Conservation (phyloP, 768 basidiomycete genomes). For the Xerocomus brunneocitrinus region DNA sequence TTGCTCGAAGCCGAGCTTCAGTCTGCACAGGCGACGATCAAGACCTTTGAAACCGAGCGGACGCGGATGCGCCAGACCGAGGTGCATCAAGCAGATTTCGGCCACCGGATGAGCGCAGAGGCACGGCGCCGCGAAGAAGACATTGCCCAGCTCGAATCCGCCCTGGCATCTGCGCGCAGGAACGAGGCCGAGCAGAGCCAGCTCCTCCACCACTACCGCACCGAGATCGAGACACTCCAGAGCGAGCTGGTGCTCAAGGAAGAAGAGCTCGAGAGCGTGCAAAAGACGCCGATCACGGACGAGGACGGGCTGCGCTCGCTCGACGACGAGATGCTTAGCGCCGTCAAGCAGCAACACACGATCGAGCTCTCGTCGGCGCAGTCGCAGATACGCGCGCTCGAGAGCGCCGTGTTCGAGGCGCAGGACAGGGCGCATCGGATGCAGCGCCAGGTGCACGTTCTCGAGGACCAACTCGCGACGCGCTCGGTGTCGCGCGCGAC, state of each 20-base stretch:
- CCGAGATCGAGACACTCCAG: constrained; percentile 68
- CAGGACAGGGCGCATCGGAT: constrained; percentile 63
- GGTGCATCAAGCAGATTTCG: constrained; percentile 50
- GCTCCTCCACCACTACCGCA: constrained; percentile 58
- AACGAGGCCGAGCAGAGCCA: constrained; percentile 58
- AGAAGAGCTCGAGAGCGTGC: constrained; percentile 59
- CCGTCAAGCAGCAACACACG: constrained; percentile 66
- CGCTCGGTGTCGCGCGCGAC: constrained; percentile 41
- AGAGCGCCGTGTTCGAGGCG: constrained; percentile 67
- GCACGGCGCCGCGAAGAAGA: constrained; percentile 51
- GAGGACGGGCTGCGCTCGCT: constrained; percentile 46
- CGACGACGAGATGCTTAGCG: constrained; percentile 69
- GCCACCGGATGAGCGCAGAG: constrained; percentile 47
- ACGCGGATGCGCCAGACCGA: constrained; percentile 53
- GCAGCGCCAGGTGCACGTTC: constrained; percentile 58
- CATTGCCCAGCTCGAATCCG: constrained; percentile 45
- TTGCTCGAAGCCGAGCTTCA: constrained; percentile 63
- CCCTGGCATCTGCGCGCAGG: constrained; percentile 45
- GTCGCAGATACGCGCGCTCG: constrained; percentile 72
- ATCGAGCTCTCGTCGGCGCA: constrained; percentile 79
- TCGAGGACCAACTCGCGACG: constrained; percentile 62
- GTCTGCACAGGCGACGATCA: constrained; percentile 46
- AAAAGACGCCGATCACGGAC: constrained; percentile 35
- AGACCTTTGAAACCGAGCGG: constrained; percentile 64
- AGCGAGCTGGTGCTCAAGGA: constrained; percentile 58